These are phyloP conservation scores for Tagetes erecta DNA, from an alignment of 129 eudicot genomes.

Conservation along the genomic window DNA sequence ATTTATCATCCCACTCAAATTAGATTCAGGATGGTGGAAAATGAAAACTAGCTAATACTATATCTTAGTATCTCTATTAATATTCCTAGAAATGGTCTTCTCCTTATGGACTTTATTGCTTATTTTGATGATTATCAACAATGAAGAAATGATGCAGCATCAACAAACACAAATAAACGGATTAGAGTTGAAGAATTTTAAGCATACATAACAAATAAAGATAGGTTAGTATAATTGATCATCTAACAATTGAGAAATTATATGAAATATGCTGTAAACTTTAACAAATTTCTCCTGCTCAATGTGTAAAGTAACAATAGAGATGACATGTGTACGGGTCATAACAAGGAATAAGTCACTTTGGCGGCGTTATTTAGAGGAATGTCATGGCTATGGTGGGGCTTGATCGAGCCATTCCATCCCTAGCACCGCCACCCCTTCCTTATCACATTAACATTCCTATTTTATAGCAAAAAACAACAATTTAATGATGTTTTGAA, in stretches of 20 bases:
- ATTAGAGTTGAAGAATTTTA: conserved; percentile 1
- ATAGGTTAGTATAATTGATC: not conserved
- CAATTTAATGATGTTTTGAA: not conserved
- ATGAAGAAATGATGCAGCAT: not conserved
- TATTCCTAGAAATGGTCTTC: conserved; percentile 18
- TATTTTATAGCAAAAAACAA: not conserved
- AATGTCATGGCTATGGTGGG: not conserved
- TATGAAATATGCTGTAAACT: not conserved
- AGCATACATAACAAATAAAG: not conserved
- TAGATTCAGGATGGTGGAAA: conserved; percentile 21
- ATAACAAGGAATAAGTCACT: too few relatives aligned
- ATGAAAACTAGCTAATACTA: too few relatives aligned
- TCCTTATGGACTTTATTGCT: not conserved
- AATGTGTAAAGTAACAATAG: too few relatives aligned
- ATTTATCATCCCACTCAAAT: conserved; percentile 13
- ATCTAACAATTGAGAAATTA: not conserved
- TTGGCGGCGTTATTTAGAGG: too few relatives aligned
- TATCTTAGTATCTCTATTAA: conserved; percentile 2
- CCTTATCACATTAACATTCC: not conserved
- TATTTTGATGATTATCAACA: not conserved
- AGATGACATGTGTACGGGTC: too few relatives aligned
- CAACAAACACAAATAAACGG: not conserved
- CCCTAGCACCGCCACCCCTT: not conserved
- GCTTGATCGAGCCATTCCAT: not conserved
- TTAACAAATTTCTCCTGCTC: too few relatives aligned